phyloP scores from a whole-genome alignment of 805 yeast species.

The Sporopachydermia quercuum region DNA sequence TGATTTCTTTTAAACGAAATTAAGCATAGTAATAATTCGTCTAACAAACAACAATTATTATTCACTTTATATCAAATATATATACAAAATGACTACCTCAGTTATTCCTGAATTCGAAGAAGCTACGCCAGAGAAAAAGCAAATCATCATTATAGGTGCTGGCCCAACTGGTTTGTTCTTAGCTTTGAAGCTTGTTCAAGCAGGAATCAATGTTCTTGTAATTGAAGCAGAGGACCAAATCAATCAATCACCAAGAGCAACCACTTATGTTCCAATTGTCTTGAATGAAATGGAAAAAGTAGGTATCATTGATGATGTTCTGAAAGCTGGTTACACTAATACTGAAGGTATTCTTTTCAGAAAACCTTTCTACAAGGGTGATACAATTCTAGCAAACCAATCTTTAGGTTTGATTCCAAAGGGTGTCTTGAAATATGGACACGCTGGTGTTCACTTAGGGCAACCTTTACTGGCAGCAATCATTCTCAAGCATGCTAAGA shows the following conservation, averaged over 20 bases:
- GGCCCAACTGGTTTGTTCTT: not conserved
- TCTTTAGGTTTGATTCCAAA: not conserved
- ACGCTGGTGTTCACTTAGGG: conserved; percentile 1
- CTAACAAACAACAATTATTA: too few species aligned
- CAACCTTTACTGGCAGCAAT: not conserved
- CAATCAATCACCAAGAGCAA: not conserved
- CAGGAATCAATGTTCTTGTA: not conserved
- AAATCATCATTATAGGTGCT: not conserved
- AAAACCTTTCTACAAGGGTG: conserved; percentile 1
- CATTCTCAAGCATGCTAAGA: not conserved
- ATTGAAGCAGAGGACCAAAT: not conserved
- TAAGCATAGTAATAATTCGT: too few species aligned
- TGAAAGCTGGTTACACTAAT: not conserved
- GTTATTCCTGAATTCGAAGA: not conserved
- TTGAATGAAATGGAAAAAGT: conserved; percentile 1
- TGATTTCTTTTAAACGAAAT: too few species aligned
- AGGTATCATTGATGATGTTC: not conserved
- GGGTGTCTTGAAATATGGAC: conserved; percentile 1
- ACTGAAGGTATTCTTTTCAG: not conserved
- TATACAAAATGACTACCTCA: not conserved
- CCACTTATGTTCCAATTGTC: not conserved
- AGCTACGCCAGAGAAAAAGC: not conserved
- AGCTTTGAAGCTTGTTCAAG: not conserved
- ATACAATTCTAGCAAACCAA: not conserved
- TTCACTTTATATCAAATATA: too few species aligned